A percentile compares a stretch with the other conserved stretches of the same genome.
phyloP scores from a whole-genome alignment of 2,329 filamentous ascomycete genomes.

The Pseudogymnoascus verrucosus region DNA sequence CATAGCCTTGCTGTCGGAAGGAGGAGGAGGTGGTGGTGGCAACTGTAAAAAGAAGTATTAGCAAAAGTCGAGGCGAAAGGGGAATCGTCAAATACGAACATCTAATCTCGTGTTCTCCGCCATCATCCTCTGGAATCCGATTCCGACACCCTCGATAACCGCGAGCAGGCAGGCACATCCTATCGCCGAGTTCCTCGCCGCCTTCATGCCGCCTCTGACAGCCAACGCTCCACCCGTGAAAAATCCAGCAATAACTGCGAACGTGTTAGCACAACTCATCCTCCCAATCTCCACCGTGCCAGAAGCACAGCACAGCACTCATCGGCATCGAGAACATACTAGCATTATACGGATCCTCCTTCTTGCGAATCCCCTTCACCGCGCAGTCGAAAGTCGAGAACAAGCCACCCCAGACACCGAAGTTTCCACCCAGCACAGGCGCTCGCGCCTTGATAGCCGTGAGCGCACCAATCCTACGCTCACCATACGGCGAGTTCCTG shows the following conservation, averaged over 20 bases:
- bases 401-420: constrained; percentile 93
- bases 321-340: constrained; percentile 40
- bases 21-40: constrained; percentile 4
- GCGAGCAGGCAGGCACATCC: constrained; percentile 90
- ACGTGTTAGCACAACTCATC: constrained; percentile 13
- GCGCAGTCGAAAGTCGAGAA: constrained; percentile 97
- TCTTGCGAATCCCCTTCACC: constrained; percentile 86
- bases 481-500: constrained; percentile 82
- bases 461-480: constrained; percentile 89
- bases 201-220: constrained; percentile 83
- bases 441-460: constrained; percentile 97
- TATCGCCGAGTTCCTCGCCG: constrained; percentile 90
- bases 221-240: constrained; percentile 91
- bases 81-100: background rate
- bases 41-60: background rate
- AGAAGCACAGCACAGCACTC: background rate
- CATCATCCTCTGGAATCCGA: constrained; percentile 92
- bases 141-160: constrained; percentile 95
- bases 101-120: constrained; percentile 81
- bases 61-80: background rate
- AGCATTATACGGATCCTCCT: constrained; percentile 97
- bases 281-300: background rate
- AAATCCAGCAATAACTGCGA: constrained; percentile 77
- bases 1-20: constrained; percentile 6
- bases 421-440: constrained; percentile 93